Conservation (phyloP, 2,329 filamentous ascomycete genomes). For the Hortaea werneckii region DNA sequence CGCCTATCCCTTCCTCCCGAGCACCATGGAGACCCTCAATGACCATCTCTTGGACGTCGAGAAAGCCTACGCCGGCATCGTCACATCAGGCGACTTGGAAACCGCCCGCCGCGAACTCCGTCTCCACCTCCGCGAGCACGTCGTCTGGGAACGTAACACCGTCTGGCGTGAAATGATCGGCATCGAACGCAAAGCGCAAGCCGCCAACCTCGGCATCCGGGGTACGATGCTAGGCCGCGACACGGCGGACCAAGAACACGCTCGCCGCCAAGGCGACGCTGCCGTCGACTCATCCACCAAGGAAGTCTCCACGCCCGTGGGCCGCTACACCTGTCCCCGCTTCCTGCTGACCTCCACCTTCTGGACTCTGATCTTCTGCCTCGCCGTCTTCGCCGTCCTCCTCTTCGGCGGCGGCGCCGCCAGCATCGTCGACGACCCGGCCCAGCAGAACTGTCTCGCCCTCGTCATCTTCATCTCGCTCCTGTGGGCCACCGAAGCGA, state of each 20-base stretch:
- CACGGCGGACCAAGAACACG: constrained; percentile 43
- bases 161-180: constrained; percentile 99
- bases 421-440: constrained; percentile 73
- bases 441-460: constrained; percentile 93
- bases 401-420: constrained; percentile 42
- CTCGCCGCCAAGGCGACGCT: constrained; percentile 45
- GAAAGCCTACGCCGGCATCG: constrained; percentile 65
- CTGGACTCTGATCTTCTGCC: constrained; percentile 59
- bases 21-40: constrained; percentile 61
- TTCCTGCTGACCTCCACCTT: constrained; percentile 82
- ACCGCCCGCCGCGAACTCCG: constrained; percentile 76
- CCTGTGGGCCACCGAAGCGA: constrained; percentile 95
- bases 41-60: constrained; percentile 67
- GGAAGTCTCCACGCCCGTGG: constrained; percentile 64
- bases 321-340: constrained; percentile 60
- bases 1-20: constrained; percentile 69
- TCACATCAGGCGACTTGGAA: constrained; percentile 68
- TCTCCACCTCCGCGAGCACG: constrained; percentile 85
- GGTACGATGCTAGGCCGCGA: constrained; percentile 71
- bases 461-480: constrained; percentile 89
- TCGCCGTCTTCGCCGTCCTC: constrained; percentile 64
- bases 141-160: constrained; percentile 97
- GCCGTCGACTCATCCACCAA: constrained; percentile 23
- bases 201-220: constrained; percentile 72
- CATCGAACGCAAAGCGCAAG: constrained; percentile 89